Evolutionary conservation across 352 stramenopile genomes (phyloP).

Genomic region (Globisporangium camurandrum): DNA sequence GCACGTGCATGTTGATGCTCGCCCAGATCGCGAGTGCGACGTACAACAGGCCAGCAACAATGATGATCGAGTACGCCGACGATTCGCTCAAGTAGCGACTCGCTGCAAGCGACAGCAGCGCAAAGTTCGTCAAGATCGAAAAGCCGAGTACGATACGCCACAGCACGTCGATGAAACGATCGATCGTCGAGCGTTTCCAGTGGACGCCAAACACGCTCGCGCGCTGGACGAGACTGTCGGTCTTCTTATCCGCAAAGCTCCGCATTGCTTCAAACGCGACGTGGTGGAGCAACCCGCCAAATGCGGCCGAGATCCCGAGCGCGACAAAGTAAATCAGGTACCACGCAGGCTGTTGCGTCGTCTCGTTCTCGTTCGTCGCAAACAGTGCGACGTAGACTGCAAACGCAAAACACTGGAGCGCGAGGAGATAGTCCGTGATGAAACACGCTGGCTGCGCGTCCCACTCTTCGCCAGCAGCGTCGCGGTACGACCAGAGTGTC

Average conservation of each 20-base stretch:
- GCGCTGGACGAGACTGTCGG: conserved; percentile 53
- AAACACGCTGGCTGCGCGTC: conserved; percentile 82
- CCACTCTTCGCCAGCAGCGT: conserved; percentile 74
- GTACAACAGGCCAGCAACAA: conserved; percentile 54
- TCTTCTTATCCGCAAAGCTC: conserved; percentile 64
- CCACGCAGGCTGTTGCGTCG: conserved; percentile 33
- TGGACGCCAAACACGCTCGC: conserved; percentile 67
- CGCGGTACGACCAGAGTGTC: conserved; percentile 71
- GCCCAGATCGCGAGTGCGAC: conserved; percentile 68
- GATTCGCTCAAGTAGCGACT: conserved; percentile 65
- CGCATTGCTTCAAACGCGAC: conserved; percentile 71
- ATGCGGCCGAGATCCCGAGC: conserved; percentile 66
- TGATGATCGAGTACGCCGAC: conserved; percentile 76
- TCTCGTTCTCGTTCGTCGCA: conserved; percentile 35
- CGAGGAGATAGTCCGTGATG: conserved; percentile 84
- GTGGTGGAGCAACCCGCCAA: conserved; percentile 77
- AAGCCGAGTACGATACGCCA: conserved; percentile 79
- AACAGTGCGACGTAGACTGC: conserved; percentile 76
- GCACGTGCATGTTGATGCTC: conserved; percentile 74
- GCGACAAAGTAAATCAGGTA: conserved; percentile 86
- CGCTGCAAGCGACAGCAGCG: conserved; percentile 64
- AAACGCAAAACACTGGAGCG: conserved; percentile 78
- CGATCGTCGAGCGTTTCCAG: conserved; percentile 60
- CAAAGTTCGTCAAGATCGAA: conserved; percentile 84
- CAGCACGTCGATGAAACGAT: conserved; percentile 61